Evolutionary conservation across 345 rosid genomes (phyloP).

Genomic region (Murraya koenigii): DNA sequence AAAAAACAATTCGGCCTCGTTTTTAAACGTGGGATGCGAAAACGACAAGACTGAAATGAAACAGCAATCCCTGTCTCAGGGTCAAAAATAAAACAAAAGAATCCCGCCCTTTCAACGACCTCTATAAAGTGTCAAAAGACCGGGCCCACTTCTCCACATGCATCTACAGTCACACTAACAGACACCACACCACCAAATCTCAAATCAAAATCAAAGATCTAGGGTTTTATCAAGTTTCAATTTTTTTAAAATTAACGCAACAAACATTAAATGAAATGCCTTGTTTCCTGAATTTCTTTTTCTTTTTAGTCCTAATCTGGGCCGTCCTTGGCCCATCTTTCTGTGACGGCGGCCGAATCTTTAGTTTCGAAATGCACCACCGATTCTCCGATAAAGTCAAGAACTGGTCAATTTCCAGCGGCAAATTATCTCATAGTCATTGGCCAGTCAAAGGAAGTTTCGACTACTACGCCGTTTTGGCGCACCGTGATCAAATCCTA

Average conservation of each 20-base stretch:
- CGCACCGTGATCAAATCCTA: constrained; percentile 54
- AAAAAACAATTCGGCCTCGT: too few relatives aligned
- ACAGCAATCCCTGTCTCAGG: background rate
- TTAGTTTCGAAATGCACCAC: constrained; percentile 84
- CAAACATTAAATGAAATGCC: constrained; percentile 27
- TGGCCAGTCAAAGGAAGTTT: constrained; percentile 66
- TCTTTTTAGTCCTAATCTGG: constrained; percentile 35
- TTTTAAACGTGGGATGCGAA: too few relatives aligned
- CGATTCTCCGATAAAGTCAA: constrained; percentile 62
- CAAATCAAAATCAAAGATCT: background rate
- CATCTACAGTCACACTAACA: background rate
- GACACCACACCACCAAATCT: background rate
- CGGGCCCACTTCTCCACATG: constrained; percentile 26
- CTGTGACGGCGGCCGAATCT: constrained; percentile 52
- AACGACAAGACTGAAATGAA: background rate
- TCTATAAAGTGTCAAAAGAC: constrained; percentile 2
- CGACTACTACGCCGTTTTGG: constrained; percentile 67
- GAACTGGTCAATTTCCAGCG: constrained; percentile 46
- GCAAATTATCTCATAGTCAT: constrained; percentile 28
- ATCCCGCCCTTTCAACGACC: constrained; percentile 20
- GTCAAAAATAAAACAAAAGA: background rate
- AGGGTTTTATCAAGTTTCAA: background rate
- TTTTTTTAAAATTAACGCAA: constrained; percentile 6
- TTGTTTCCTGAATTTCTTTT: constrained; percentile 25
- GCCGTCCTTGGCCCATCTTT: constrained; percentile 14